Evolutionary conservation across 202 grass and related monocot species (phyloP).

Genomic region (Bolboschoenoplectus hybrid): DNA sequence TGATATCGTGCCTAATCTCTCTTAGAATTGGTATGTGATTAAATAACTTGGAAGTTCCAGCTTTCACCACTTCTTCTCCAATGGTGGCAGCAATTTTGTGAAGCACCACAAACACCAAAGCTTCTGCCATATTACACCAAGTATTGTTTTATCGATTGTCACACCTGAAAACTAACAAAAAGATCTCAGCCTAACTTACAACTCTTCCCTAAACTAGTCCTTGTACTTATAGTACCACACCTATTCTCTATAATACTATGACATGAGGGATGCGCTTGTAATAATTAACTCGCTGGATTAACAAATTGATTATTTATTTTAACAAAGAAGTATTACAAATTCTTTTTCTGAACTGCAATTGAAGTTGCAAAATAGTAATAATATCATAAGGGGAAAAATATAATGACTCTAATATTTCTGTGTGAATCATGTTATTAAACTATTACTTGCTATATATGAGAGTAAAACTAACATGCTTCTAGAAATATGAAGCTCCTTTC

Average conservation of each 20-base stretch:
- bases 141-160: neutral
- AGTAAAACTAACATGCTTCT: too few species aligned
- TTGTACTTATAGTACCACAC: too few species aligned
- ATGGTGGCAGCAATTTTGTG: conserved; percentile 47
- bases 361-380: neutral
- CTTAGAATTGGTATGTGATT: conserved; percentile 36
- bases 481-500: too few species aligned
- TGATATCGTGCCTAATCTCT: conserved; percentile 40
- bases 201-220: too few species aligned
- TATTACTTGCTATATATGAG: neutral
- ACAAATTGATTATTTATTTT: neutral
- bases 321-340: neutral
- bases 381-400: neutral
- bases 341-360: neutral
- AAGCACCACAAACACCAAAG: conserved; percentile 48
- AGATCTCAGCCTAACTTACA: too few species aligned
- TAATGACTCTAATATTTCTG: neutral
- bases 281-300: neutral
- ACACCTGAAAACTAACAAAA: neutral
- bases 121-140: conserved; percentile 43
- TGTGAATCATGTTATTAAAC: neutral
- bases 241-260: neutral
- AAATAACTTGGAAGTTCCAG: conserved; percentile 35
- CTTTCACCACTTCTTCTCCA: conserved; percentile 34
- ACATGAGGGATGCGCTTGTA: neutral